Conservation (phyloP, 257 asterid species). For the Forsythia suspensa region DNA sequence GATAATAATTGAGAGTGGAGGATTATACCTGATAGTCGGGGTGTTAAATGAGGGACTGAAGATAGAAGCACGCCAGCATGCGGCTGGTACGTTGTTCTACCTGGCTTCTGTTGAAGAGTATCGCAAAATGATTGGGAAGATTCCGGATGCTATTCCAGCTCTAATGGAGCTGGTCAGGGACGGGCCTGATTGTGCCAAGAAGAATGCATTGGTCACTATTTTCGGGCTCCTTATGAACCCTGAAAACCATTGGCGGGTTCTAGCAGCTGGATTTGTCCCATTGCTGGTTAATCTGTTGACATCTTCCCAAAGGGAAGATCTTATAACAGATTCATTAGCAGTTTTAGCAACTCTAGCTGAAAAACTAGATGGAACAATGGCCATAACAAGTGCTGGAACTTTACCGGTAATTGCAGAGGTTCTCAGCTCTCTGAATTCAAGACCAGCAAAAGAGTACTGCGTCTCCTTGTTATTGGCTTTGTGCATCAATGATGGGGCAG, state of each 20-base stretch:
- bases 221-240: constrained; percentile 57
- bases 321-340: constrained; percentile 56
- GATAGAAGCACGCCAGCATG: constrained; percentile 65
- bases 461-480: constrained; percentile 61
- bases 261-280: constrained; percentile 57
- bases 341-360: constrained; percentile 58
- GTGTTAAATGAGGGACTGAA: constrained; percentile 45
- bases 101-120: constrained; percentile 70
- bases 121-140: constrained; percentile 51
- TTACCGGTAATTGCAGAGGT: constrained; percentile 44
- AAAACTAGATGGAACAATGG: constrained; percentile 60
- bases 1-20: constrained; percentile 46
- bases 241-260: constrained; percentile 57
- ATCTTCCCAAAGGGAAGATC: constrained; percentile 51
- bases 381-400: constrained; percentile 47
- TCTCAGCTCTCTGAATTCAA: constrained; percentile 42
- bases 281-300: constrained; percentile 40
- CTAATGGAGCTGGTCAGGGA: constrained; percentile 43
- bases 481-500: constrained; percentile 53
- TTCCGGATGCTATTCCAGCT: constrained; percentile 46
- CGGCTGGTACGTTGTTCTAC: constrained; percentile 76
- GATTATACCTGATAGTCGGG: constrained; percentile 45
- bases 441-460: constrained; percentile 50
- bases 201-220: constrained; percentile 56
- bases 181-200: constrained; percentile 53